phyloP scores from a whole-genome alignment of 2,329 filamentous ascomycete genomes.

The Pleomassaria siparia region DNA sequence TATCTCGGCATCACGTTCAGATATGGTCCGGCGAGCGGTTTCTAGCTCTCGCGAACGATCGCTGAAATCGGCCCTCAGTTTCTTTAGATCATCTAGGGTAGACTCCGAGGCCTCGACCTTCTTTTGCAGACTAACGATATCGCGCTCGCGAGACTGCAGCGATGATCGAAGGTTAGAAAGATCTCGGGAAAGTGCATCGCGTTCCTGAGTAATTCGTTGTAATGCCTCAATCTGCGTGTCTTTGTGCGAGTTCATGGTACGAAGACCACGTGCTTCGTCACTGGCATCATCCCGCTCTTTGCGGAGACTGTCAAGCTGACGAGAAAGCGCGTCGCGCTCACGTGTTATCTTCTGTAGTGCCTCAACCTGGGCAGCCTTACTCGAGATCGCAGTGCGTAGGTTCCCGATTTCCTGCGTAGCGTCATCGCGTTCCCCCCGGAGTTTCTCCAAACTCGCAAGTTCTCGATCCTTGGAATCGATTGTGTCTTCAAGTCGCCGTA shows the following conservation, averaged over 20 bases:
- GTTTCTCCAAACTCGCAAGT: slow-evolving; percentile 25
- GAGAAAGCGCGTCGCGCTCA: slow-evolving; percentile 33
- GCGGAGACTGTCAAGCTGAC: slow-evolving; percentile 33
- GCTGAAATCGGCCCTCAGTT: slow-evolving; percentile 27
- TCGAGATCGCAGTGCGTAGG: slow-evolving; percentile 30
- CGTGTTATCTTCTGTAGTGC: slow-evolving; percentile 37
- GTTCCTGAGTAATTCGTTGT: slow-evolving; percentile 38
- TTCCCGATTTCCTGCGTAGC: slow-evolving; percentile 35
- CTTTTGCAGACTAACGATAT: slow-evolving; percentile 34
- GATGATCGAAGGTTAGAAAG: slow-evolving; percentile 26
- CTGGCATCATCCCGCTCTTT: slow-evolving; percentile 38
- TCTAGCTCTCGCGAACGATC: slow-evolving; percentile 40
- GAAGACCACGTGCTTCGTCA: slow-evolving; percentile 33
- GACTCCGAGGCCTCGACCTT: slow-evolving; percentile 36
- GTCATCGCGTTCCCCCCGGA: slow-evolving; percentile 35
- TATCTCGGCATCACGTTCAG: slow-evolving; percentile 40
- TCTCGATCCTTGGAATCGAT: slow-evolving; percentile 34
- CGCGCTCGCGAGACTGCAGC: slow-evolving; percentile 28
- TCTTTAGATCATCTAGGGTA: slow-evolving; percentile 30
- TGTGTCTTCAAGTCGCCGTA: slow-evolving; percentile 33
- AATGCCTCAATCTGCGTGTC: slow-evolving; percentile 40
- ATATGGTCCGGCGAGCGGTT: slow-evolving; percentile 35
- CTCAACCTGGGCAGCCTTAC: slow-evolving; percentile 38
- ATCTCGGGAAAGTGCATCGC: slow-evolving; percentile 33
- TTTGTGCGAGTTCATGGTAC: slow-evolving; percentile 30